phyloP scores from a whole-genome alignment of 1,284 basidiomycete species.

The Ceratobasidium sp. region DNA sequence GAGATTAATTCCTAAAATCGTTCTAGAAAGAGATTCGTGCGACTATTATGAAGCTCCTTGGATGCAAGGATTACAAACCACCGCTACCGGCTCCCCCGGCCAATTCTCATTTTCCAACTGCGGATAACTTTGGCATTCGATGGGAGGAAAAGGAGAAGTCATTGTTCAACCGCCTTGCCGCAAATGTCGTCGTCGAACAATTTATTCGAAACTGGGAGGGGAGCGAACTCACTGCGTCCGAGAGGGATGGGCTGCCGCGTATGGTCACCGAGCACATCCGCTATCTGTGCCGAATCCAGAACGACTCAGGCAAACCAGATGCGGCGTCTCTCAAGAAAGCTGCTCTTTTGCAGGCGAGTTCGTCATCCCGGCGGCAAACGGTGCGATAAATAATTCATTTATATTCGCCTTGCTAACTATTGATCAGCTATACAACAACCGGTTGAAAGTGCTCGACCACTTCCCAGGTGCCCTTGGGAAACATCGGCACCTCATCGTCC shows the following conservation, averaged over 20 bases:
- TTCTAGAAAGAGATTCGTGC: background rate
- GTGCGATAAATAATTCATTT: background rate
- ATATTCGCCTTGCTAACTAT: background rate
- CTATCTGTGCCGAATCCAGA: background rate
- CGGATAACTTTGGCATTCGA: background rate
- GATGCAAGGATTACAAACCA: background rate
- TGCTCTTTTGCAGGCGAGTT: background rate
- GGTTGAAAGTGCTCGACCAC: background rate
- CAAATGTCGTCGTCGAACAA: background rate
- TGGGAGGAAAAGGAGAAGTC: conserved; percentile 8
- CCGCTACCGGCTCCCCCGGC: conserved; percentile 3
- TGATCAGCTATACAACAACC: background rate
- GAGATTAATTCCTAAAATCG: too few relatives aligned
- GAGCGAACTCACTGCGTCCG: background rate
- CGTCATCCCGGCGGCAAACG: background rate
- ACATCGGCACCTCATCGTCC: background rate
- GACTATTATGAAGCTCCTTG: background rate
- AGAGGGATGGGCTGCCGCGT: background rate
- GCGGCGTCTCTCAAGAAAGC: background rate
- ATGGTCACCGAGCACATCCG: conserved; percentile 4
- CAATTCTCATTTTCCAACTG: background rate
- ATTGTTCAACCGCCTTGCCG: background rate
- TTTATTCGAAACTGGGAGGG: background rate
- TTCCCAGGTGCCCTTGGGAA: background rate
- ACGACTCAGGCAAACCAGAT: background rate